Percentiles rank a stretch among this genome's conserved stretches.
Conservation (phyloP, 129 eudicot genomes). For the Sambucus nigra region DNA sequence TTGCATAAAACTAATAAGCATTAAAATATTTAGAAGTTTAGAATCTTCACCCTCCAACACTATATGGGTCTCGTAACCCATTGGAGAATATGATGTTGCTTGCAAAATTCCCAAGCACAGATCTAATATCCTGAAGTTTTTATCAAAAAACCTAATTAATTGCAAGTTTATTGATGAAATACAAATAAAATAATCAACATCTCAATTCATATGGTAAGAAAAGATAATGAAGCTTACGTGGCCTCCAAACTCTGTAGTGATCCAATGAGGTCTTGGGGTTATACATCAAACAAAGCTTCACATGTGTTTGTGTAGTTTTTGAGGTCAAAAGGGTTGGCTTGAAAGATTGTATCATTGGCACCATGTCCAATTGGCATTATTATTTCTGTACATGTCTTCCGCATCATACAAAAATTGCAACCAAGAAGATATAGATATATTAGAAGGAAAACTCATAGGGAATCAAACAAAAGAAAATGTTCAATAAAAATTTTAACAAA, state of each 20-base stretch:
- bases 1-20: neutral
- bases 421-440: too few relatives aligned
- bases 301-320: constrained; percentile 17
- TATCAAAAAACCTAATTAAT: neutral
- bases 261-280: constrained; percentile 33
- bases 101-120: constrained; percentile 28
- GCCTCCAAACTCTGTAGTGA: constrained; percentile 33
- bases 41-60: constrained; percentile 31
- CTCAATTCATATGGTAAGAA: too few relatives aligned
- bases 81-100: constrained; percentile 40
- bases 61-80: constrained; percentile 30
- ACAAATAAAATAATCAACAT: neutral
- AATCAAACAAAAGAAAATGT: too few relatives aligned
- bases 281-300: constrained; percentile 18
- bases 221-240: constrained; percentile 14
- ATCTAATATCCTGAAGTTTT: constrained; percentile 20
- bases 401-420: neutral
- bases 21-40: neutral
- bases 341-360: constrained; percentile 30
- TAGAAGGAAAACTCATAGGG: too few relatives aligned
- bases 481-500: too few relatives aligned
- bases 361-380: constrained; percentile 31
- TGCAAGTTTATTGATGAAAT: neutral
- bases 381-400: constrained; percentile 29
- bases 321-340: constrained; percentile 24